Percentiles rank a stretch among this genome's conserved stretches.
These are phyloP conservation scores for Penicillium decumbens DNA, from an alignment of 2,329 filamentous ascomycete species.

Conservation along the genomic window DNA sequence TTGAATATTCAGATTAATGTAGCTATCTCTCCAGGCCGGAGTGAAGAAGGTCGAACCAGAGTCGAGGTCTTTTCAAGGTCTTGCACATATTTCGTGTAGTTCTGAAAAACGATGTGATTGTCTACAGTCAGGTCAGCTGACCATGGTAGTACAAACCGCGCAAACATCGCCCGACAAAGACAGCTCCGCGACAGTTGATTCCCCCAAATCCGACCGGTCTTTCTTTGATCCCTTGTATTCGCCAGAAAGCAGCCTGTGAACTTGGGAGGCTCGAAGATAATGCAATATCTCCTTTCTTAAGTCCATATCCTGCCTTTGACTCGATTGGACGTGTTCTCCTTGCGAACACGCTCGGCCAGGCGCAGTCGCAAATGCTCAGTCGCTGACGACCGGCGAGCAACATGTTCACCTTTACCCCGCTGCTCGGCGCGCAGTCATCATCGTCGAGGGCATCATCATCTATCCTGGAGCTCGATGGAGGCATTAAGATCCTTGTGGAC, in stretches of 20 bases:
- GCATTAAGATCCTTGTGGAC: slow-evolving; percentile 90
- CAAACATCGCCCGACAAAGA: slow-evolving; percentile 11
- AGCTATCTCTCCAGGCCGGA: not conserved
- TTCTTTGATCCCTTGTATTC: not conserved
- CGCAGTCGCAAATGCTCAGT: slow-evolving; percentile 8
- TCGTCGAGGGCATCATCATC: slow-evolving; percentile 85
- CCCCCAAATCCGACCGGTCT: not conserved
- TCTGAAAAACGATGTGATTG: not conserved
- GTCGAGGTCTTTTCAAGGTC: not conserved
- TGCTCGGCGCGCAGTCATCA: slow-evolving; percentile 79
- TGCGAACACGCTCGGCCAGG: slow-evolving; percentile 9
- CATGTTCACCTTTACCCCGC: slow-evolving; percentile 95
- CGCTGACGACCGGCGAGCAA: slow-evolving; percentile 15
- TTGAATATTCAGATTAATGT: not conserved
- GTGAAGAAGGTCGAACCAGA: not conserved
- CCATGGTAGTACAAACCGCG: slow-evolving; percentile 1
- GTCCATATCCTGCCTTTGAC: not conserved
- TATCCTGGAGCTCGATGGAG: slow-evolving; percentile 92
- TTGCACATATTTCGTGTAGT: not conserved
- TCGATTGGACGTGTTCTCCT: slow-evolving; percentile 6
- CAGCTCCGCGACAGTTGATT: slow-evolving; percentile 4
- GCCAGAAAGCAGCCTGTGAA: not conserved
- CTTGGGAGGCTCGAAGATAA: not conserved
- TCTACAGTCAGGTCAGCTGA: not conserved
- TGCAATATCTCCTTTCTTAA: not conserved